phyloP scores from a whole-genome alignment of 2,329 filamentous ascomycete genomes.

The Sporothrix euskadiensis region DNA sequence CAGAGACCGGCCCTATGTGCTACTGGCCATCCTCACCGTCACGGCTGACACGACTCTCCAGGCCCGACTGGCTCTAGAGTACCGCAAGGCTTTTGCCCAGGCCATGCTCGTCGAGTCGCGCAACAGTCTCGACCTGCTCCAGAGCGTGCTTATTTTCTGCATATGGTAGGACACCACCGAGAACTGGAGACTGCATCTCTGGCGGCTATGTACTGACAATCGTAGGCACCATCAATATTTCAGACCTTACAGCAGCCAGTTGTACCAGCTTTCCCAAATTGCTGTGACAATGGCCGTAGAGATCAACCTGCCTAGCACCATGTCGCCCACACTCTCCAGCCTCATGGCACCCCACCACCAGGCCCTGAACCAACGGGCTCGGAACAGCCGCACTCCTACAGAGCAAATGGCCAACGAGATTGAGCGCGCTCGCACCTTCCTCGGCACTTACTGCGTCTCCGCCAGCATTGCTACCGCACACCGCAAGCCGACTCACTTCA shows the following conservation, averaged over 20 bases:
- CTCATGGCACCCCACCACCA: background rate
- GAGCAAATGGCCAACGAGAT: constrained; percentile 28
- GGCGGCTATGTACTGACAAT: background rate
- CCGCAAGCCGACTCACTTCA: constrained; percentile 33
- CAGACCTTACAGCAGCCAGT: constrained; percentile 30
- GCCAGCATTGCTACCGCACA: constrained; percentile 31
- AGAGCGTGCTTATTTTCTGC: constrained; percentile 34
- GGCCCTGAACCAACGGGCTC: background rate
- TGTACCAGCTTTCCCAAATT: constrained; percentile 35
- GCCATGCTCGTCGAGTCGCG: constrained; percentile 32
- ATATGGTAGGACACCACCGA: constrained; percentile 29
- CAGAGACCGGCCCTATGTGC: constrained; percentile 31
- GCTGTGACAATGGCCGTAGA: constrained; percentile 33
- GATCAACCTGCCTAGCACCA: constrained; percentile 28
- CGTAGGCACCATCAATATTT: constrained; percentile 33
- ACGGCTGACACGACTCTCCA: constrained; percentile 29
- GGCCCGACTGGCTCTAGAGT: constrained; percentile 31
- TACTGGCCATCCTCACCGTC: constrained; percentile 32
- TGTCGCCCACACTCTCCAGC: background rate
- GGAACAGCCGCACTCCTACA: constrained; percentile 8
- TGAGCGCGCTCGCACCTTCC: constrained; percentile 32
- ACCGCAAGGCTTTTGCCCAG: constrained; percentile 33
- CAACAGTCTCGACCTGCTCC: constrained; percentile 33
- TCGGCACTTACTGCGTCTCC: constrained; percentile 34
- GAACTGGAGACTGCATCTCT: background rate